Percentiles rank a stretch among this genome's conserved stretches.
These are phyloP conservation scores for Podospora pseudopauciseta DNA, from an alignment of 495 filamentous ascomycete genomes.

Conservation along the genomic window DNA sequence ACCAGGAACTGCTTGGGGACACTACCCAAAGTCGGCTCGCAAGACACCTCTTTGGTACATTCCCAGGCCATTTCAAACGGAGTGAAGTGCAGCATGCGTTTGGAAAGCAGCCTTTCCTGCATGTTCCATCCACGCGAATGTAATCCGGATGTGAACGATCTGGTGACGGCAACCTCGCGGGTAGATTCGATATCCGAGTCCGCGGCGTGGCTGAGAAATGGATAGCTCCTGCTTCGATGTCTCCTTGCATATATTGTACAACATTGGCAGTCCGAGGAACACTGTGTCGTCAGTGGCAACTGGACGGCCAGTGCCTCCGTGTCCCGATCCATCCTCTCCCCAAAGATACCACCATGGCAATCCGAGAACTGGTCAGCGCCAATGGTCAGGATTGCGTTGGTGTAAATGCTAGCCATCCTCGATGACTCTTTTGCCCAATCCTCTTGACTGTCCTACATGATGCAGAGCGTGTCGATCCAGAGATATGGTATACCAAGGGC, in stretches of 20 bases:
- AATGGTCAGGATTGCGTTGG: conserved; percentile 28
- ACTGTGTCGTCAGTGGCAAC: not conserved
- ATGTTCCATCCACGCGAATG: conserved; percentile 8
- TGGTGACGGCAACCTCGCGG: not conserved
- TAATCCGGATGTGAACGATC: not conserved
- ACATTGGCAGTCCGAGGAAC: not conserved
- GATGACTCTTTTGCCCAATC: conserved; percentile 38
- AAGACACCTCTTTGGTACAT: not conserved
- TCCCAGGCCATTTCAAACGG: not conserved
- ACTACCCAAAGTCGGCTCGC: not conserved
- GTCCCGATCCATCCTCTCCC: not conserved
- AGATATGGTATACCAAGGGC: conserved; percentile 21
- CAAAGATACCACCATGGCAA: not conserved
- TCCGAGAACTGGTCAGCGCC: not conserved
- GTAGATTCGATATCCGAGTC: not conserved
- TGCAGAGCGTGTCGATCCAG: conserved; percentile 30
- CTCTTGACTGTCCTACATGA: conserved; percentile 18
- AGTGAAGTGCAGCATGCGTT: conserved; percentile 1
- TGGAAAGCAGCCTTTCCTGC: conserved; percentile 11
- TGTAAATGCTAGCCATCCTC: conserved; percentile 37
- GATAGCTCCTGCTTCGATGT: not conserved
- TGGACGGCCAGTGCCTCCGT: not conserved
- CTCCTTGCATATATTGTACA: not conserved
- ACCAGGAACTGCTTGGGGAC: not conserved
- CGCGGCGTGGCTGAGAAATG: not conserved